Conservation (phyloP, 1,284 basidiomycete species). For the Cutaneotrichosporon sp. region DNA sequence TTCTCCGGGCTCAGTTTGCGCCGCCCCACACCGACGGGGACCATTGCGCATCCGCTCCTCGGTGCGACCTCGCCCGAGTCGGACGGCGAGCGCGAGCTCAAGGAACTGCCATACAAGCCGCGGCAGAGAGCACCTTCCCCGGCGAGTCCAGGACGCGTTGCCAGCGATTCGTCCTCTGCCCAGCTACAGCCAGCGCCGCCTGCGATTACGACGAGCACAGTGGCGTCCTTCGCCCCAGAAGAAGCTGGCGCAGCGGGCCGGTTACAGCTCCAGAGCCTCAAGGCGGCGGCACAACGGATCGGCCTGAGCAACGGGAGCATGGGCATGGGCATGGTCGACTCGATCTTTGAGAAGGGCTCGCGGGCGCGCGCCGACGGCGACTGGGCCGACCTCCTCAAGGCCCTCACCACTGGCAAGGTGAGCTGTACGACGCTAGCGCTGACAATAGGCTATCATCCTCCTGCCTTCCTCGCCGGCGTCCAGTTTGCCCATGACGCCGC, state of each 20-base stretch:
- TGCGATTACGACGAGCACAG: slow-evolving; percentile 12
- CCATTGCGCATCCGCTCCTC: slow-evolving; percentile 45
- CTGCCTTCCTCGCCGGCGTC: slow-evolving; percentile 64
- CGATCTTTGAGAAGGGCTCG: slow-evolving; percentile 66
- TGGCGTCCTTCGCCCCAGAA: slow-evolving; percentile 14
- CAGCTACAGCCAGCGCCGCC: slow-evolving; percentile 1
- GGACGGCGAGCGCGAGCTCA: slow-evolving; percentile 10
- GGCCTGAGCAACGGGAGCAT: slow-evolving; percentile 68
- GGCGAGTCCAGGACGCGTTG: not conserved
- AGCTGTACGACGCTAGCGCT: slow-evolving; percentile 22
- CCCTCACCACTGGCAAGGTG: slow-evolving; percentile 69
- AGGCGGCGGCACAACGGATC: slow-evolving; percentile 70
- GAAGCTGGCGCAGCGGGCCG: slow-evolving; percentile 35
- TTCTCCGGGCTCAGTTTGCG: slow-evolving; percentile 44
- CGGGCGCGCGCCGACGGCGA: slow-evolving; percentile 65
- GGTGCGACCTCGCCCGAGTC: slow-evolving; percentile 27
- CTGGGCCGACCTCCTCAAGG: slow-evolving; percentile 72
- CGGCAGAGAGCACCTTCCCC: slow-evolving; percentile 13
- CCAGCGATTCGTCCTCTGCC: slow-evolving; percentile 1
- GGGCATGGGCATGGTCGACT: slow-evolving; percentile 82
- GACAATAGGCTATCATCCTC: slow-evolving; percentile 67
- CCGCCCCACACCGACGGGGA: slow-evolving; percentile 27
- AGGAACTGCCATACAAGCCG: slow-evolving; percentile 21
- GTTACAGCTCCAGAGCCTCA: slow-evolving; percentile 74
- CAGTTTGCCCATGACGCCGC: slow-evolving; percentile 61